Evolutionary conservation across 257 asterid genomes (phyloP).

Genomic region (Solanum etuberosum): DNA sequence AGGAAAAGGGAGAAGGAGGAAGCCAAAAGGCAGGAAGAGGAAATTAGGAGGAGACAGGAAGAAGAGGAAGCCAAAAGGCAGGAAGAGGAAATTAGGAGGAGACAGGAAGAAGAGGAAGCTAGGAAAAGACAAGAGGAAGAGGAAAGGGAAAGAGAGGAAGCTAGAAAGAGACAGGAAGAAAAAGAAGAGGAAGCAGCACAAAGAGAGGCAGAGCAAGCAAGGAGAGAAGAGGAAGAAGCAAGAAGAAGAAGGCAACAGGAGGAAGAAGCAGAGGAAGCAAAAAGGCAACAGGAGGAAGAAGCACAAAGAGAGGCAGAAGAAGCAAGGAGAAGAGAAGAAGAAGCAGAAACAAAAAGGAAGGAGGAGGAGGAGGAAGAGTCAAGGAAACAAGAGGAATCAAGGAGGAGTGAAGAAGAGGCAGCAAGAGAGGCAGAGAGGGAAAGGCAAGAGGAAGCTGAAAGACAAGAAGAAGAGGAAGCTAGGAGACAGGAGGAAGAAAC

Average conservation of each 20-base stretch:
- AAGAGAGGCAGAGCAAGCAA: neutral
- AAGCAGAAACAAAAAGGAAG: neutral
- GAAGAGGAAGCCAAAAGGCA: neutral
- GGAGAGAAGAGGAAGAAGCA: neutral
- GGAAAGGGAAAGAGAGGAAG: neutral
- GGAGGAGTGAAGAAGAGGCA: neutral
- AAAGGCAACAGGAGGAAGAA: neutral
- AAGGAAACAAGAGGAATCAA: neutral
- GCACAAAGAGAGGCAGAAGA: neutral
- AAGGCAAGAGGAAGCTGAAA: conserved; percentile 2
- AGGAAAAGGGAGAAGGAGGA: neutral
- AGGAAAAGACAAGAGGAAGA: neutral
- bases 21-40: neutral
- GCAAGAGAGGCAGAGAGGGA: neutral
- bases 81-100: neutral
- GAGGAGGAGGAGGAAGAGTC: neutral
- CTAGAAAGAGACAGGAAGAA: neutral
- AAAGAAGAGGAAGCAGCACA: neutral
- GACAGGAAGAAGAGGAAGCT: neutral
- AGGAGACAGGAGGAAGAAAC: neutral
- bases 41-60: neutral
- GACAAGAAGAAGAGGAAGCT: neutral
- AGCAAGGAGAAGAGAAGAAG: conserved; percentile 5
- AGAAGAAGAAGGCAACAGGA: neutral
- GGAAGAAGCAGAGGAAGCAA: neutral